A percentile compares a stretch with the other conserved stretches of the same genome.
These are phyloP conservation scores for Mycena kentingensis DNA, from an alignment of 768 basidiomycete species.

Conservation along the genomic window DNA sequence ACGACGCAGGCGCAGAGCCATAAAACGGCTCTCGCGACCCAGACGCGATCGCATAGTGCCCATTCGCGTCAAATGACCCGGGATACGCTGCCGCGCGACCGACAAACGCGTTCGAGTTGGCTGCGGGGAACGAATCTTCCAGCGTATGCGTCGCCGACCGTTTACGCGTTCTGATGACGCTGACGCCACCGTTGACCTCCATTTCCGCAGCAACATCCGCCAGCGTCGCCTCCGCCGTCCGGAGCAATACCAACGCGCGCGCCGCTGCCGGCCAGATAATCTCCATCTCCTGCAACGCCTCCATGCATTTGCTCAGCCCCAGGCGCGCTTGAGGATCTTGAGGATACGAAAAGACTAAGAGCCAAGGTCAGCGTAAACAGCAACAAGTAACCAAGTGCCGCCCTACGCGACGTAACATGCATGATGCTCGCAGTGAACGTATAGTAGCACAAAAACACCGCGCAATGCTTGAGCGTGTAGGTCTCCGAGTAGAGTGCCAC, in stretches of 20 bases:
- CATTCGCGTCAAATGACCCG: constrained; percentile 4
- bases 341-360: constrained; percentile 61
- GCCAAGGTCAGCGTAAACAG: background rate
- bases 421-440: constrained; percentile 79
- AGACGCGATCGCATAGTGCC: constrained; percentile 4
- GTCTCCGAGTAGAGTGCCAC: constrained; percentile 62
- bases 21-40: constrained; percentile 8
- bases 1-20: constrained; percentile 25
- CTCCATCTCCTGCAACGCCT: constrained; percentile 64
- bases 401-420: constrained; percentile 74
- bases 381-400: background rate
- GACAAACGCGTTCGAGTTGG: constrained; percentile 1
- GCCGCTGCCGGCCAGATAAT: constrained; percentile 76
- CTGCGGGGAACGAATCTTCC: constrained; percentile 33
- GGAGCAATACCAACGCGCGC: constrained; percentile 71
- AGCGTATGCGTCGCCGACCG: constrained; percentile 58
- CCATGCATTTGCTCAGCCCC: constrained; percentile 68
- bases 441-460: constrained; percentile 78
- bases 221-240: constrained; percentile 55
- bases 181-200: constrained; percentile 2
- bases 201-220: constrained; percentile 23
- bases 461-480: constrained; percentile 59
- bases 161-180: constrained; percentile 38
- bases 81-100: constrained; percentile 9
- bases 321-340: constrained; percentile 68